Conservation (phyloP, 208 protist species). For the Histomonas meleagridis region DNA sequence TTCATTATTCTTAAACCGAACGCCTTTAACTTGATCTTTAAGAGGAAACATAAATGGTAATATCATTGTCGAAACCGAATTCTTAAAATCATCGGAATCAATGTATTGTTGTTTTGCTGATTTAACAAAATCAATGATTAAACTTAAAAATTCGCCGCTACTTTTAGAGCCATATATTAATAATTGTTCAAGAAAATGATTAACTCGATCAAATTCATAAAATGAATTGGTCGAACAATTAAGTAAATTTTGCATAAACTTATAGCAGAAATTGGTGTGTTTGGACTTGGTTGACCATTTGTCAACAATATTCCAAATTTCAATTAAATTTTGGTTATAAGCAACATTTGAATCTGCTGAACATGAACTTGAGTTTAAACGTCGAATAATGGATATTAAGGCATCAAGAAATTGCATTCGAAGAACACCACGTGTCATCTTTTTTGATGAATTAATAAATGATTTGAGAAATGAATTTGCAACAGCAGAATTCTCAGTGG, state of each 20-base stretch:
- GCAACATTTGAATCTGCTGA: not conserved
- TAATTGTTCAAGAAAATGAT: not conserved
- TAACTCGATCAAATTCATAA: not conserved
- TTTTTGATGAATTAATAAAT: not conserved
- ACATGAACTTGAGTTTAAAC: not conserved
- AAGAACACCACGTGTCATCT: not conserved
- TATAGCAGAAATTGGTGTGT: constrained; percentile 1
- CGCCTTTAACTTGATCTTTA: not conserved
- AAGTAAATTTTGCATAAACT: not conserved
- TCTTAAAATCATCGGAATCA: not conserved
- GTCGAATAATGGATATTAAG: not conserved
- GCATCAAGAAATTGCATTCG: constrained; percentile 22
- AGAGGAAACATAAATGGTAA: not conserved
- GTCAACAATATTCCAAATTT: not conserved
- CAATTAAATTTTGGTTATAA: not conserved
- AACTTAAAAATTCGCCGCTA: not conserved
- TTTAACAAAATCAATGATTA: not conserved
- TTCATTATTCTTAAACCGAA: not conserved
- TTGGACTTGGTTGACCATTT: constrained; percentile 4
- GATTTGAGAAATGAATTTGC: not conserved
- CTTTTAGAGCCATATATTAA: not conserved
- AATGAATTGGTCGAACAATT: not conserved
- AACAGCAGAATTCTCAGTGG: not conserved
- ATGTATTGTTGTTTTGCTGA: not conserved
- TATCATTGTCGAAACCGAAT: not conserved